phyloP scores from a whole-genome alignment of 805 yeast species.

The Kregervanrija delftensis region DNA sequence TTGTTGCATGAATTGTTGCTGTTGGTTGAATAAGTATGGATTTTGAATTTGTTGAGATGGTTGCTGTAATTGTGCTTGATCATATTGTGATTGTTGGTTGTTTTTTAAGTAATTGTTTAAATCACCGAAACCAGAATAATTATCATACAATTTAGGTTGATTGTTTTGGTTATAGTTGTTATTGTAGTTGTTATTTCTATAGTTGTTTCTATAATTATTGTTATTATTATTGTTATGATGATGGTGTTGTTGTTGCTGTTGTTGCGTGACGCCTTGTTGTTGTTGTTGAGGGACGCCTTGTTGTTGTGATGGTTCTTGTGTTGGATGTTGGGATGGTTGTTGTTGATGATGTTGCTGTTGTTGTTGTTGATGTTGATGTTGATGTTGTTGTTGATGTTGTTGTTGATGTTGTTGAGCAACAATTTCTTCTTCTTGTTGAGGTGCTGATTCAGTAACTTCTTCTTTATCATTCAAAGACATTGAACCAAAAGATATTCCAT shows the following conservation, averaged over 20 bases:
- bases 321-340: slow-evolving; percentile 15
- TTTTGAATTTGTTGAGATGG: slow-evolving; percentile 8
- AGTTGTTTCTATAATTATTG: slow-evolving; percentile 14
- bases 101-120: slow-evolving; percentile 22
- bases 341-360: slow-evolving; percentile 14
- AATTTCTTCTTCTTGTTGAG: slow-evolving; percentile 7
- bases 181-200: slow-evolving; percentile 10
- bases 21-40: slow-evolving; percentile 9
- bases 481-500: slow-evolving; percentile 51
- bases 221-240: slow-evolving; percentile 15
- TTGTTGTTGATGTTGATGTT: slow-evolving; percentile 11
- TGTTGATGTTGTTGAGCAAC: slow-evolving; percentile 12
- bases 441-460: slow-evolving; percentile 14
- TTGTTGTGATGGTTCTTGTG: slow-evolving; percentile 29
- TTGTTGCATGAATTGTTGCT: slow-evolving; percentile 18
- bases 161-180: slow-evolving; percentile 11
- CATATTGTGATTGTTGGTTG: slow-evolving; percentile 18
- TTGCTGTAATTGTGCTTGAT: slow-evolving; percentile 22
- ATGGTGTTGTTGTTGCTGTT: slow-evolving; percentile 17
- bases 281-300: slow-evolving; percentile 7
- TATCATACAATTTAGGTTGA: not conserved
- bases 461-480: slow-evolving; percentile 42
- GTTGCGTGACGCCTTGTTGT: slow-evolving; percentile 6
- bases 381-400: slow-evolving; percentile 15
- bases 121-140: slow-evolving; percentile 19